These are phyloP conservation scores for Capronia coronata DNA, from an alignment of 2,329 filamentous ascomycete species.

Conservation along the genomic window DNA sequence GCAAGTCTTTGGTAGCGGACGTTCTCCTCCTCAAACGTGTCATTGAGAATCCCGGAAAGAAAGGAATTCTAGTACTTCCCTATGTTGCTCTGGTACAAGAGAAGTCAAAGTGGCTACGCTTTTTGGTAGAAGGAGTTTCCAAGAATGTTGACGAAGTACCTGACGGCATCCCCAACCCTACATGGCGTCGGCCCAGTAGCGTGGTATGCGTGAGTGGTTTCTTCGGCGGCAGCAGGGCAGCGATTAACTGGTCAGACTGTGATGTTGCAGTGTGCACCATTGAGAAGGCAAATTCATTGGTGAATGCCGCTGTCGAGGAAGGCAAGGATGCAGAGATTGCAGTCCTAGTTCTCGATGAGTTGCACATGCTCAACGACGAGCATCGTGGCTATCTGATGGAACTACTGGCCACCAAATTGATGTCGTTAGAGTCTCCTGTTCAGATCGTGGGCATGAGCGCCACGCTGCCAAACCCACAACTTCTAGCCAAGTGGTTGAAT, in stretches of 20 bases:
- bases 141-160: slow-evolving; percentile 33
- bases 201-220: slow-evolving; percentile 63
- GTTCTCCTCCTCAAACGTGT: slow-evolving; percentile 67
- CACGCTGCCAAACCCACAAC: slow-evolving; percentile 64
- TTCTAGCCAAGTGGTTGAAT: slow-evolving; percentile 63
- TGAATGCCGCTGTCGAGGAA: slow-evolving; percentile 68
- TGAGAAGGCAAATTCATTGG: slow-evolving; percentile 70
- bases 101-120: slow-evolving; percentile 67
- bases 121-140: slow-evolving; percentile 56
- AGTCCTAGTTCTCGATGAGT: slow-evolving; percentile 65
- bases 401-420: slow-evolving; percentile 64
- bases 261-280: slow-evolving; percentile 75
- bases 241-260: slow-evolving; percentile 63
- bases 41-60: slow-evolving; percentile 56
- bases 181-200: slow-evolving; percentile 47
- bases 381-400: slow-evolving; percentile 69
- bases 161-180: slow-evolving; percentile 34
- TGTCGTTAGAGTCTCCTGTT: slow-evolving; percentile 56
- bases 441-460: slow-evolving; percentile 77
- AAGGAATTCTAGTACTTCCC: slow-evolving; percentile 66
- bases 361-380: slow-evolving; percentile 77
- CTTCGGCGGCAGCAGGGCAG: slow-evolving; percentile 65
- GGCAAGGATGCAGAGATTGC: slow-evolving; percentile 58
- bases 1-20: slow-evolving; percentile 65
- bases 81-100: slow-evolving; percentile 76